phyloP scores from a whole-genome alignment of 2,329 filamentous ascomycete species.

The Sordariomycetes sp. region DNA sequence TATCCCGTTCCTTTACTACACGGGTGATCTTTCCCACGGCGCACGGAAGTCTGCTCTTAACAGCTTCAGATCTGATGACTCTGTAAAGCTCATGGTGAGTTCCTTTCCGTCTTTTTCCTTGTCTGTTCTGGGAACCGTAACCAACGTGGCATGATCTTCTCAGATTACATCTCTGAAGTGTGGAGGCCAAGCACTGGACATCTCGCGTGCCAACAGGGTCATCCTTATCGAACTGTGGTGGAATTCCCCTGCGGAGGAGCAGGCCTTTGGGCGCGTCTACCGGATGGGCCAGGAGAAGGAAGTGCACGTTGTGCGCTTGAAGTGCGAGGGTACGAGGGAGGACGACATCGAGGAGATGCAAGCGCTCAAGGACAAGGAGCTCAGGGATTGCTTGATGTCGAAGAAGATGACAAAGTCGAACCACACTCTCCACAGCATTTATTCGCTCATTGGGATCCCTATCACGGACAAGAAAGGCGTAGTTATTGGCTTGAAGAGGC shows the following conservation, averaged over 20 bases:
- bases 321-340: slow-evolving; percentile 44
- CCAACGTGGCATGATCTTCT: too few species aligned
- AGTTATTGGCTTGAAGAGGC: background rate
- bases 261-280: slow-evolving; percentile 46
- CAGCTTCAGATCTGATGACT: slow-evolving; percentile 8
- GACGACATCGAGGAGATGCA: slow-evolving; percentile 42
- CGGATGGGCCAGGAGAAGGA: slow-evolving; percentile 51
- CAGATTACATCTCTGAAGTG: slow-evolving; percentile 21
- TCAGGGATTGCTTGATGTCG: slow-evolving; percentile 16
- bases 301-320: slow-evolving; percentile 44
- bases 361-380: slow-evolving; percentile 32
- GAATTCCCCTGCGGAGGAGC: slow-evolving; percentile 48
- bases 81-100: slow-evolving; percentile 16
- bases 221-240: slow-evolving; percentile 46
- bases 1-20: slow-evolving; percentile 23
- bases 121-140: slow-evolving; percentile 7
- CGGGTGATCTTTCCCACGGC: slow-evolving; percentile 11
- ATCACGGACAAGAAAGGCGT: background rate
- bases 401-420: background rate
- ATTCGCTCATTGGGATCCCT: background rate
- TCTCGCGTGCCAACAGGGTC: slow-evolving; percentile 32
- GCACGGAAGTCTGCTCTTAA: slow-evolving; percentile 6
- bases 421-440: background rate
- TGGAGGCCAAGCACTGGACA: slow-evolving; percentile 24
- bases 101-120: background rate